A percentile compares a stretch with the other conserved stretches of the same genome.
Evolutionary conservation across 2,329 filamentous ascomycete species (phyloP).

Genomic region (Pyrenophora graminea): DNA sequence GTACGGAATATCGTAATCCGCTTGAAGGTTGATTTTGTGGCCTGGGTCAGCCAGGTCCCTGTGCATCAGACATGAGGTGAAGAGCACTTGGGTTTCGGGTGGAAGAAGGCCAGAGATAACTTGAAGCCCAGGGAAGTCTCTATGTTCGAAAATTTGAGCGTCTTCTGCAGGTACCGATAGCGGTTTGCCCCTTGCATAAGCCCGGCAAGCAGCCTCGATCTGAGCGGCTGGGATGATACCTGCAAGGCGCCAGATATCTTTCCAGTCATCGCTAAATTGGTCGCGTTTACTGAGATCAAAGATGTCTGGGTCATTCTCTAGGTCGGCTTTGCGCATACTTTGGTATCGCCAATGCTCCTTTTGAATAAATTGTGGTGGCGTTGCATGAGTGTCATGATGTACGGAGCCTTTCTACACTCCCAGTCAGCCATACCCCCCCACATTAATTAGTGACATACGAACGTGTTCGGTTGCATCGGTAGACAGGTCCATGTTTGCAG

Average conservation of each 20-base stretch:
- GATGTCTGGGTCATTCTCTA: constrained; percentile 55
- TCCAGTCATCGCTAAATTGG: constrained; percentile 41
- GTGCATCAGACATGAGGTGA: constrained; percentile 78
- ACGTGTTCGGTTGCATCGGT: constrained; percentile 32
- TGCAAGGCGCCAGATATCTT: constrained; percentile 32
- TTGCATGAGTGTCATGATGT: constrained; percentile 45
- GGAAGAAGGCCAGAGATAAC: constrained; percentile 78
- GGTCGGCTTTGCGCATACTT: constrained; percentile 59
- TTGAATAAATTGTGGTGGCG: constrained; percentile 42
- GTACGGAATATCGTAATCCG: constrained; percentile 76
- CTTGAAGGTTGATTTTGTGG: constrained; percentile 86
- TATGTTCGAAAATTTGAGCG: constrained; percentile 42
- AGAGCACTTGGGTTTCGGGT: constrained; percentile 67
- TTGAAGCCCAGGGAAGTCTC: constrained; percentile 62
- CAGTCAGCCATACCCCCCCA: constrained; percentile 31
- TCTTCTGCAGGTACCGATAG: constrained; percentile 28
- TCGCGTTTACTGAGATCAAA: constrained; percentile 43
- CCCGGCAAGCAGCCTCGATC: constrained; percentile 37
- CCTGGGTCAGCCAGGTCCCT: constrained; percentile 71
- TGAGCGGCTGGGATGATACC: constrained; percentile 34
- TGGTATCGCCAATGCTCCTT: constrained; percentile 58
- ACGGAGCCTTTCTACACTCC: constrained; percentile 27
- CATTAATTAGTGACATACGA: constrained; percentile 34
- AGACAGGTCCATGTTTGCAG: constrained; percentile 31
- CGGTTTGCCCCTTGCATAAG: constrained; percentile 36